These are phyloP conservation scores for Colletotrichum navitas DNA, from an alignment of 2,329 filamentous ascomycete species.

Conservation along the genomic window DNA sequence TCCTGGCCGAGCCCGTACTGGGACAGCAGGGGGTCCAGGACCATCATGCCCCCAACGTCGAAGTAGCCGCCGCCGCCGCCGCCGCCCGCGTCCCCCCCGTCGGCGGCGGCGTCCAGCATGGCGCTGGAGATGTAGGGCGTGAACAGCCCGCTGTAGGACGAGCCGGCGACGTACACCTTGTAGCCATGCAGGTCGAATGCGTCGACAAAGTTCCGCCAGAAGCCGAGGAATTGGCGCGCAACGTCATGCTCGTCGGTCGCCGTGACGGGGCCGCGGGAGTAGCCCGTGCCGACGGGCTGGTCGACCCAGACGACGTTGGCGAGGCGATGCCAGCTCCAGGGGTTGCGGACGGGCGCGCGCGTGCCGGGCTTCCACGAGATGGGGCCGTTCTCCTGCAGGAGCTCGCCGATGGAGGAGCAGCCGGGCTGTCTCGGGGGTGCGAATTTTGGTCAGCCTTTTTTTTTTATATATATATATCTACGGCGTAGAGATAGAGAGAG, in stretches of 20 bases:
- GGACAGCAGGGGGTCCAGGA: slow-evolving; percentile 79
- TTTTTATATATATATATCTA: neutral
- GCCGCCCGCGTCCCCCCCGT: too few species aligned
- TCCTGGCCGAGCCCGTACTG: slow-evolving; percentile 58
- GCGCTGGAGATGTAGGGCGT: slow-evolving; percentile 79
- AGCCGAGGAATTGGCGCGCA: slow-evolving; percentile 79
- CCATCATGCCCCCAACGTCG: slow-evolving; percentile 75
- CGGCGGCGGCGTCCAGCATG: slow-evolving; percentile 69
- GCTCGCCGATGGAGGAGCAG: slow-evolving; percentile 72
- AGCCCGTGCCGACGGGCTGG: slow-evolving; percentile 76
- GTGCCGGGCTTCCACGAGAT: slow-evolving; percentile 80
- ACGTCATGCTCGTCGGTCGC: slow-evolving; percentile 77
- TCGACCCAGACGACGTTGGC: slow-evolving; percentile 84
- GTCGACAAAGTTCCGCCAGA: slow-evolving; percentile 82
- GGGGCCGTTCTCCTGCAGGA: slow-evolving; percentile 83
- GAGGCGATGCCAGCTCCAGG: slow-evolving; percentile 80
- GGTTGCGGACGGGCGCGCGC: slow-evolving; percentile 71
- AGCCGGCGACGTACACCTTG: slow-evolving; percentile 80
- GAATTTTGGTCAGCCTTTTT: neutral
- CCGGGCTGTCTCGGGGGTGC: slow-evolving; percentile 56
- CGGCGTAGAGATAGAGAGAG: too few species aligned
- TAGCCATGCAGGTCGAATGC: slow-evolving; percentile 74
- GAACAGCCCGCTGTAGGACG: slow-evolving; percentile 76
- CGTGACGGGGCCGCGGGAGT: slow-evolving; percentile 73
- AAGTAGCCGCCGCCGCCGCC: slow-evolving; percentile 73